Percentiles rank a stretch among this genome's conserved stretches.
Evolutionary conservation across 306 rosid genomes (phyloP).

Genomic region (Echinosophora koreensis): DNA sequence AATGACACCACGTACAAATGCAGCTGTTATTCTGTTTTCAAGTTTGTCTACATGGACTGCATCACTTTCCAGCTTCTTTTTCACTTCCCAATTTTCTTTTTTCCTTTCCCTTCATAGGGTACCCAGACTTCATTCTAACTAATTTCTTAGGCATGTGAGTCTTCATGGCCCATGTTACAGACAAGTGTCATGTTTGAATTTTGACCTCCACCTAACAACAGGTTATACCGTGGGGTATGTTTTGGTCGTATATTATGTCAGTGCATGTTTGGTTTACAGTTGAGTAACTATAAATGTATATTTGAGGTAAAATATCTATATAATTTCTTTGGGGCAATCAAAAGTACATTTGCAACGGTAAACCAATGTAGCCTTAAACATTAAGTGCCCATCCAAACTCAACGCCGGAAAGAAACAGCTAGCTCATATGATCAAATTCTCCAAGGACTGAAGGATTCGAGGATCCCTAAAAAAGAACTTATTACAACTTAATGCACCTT

Average conservation of each 20-base stretch:
- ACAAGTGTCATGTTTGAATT: slow-evolving; percentile 1
- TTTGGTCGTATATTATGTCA: neutral
- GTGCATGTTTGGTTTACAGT: too few relatives aligned
- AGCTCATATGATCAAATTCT: slow-evolving; percentile 2
- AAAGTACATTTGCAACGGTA: too few relatives aligned
- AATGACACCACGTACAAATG: slow-evolving; percentile 34
- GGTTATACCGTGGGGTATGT: slow-evolving; percentile 23
- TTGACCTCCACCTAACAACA: slow-evolving; percentile 33
- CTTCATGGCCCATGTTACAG: slow-evolving; percentile 16
- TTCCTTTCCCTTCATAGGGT: slow-evolving; percentile 7
- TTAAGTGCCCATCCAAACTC: slow-evolving; percentile 1
- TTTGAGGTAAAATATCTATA: too few relatives aligned
- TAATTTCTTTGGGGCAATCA: too few relatives aligned
- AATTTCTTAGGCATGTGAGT: neutral
- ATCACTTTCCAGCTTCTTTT: slow-evolving; percentile 40
- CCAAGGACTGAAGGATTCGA: neutral
- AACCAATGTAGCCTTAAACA: neutral
- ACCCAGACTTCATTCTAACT: slow-evolving; percentile 5
- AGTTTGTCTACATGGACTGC: slow-evolving; percentile 39
- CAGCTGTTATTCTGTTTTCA: slow-evolving; percentile 42
- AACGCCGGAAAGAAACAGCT: slow-evolving; percentile 16
- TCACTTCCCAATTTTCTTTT: slow-evolving; percentile 10
- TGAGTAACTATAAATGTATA: too few relatives aligned
- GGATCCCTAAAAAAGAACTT: neutral
- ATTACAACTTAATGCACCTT: neutral